A percentile compares a stretch with the other conserved stretches of the same genome.
These are phyloP conservation scores for Saturnispora gosingensis DNA, from an alignment of 805 yeast species.

Conservation along the genomic window DNA sequence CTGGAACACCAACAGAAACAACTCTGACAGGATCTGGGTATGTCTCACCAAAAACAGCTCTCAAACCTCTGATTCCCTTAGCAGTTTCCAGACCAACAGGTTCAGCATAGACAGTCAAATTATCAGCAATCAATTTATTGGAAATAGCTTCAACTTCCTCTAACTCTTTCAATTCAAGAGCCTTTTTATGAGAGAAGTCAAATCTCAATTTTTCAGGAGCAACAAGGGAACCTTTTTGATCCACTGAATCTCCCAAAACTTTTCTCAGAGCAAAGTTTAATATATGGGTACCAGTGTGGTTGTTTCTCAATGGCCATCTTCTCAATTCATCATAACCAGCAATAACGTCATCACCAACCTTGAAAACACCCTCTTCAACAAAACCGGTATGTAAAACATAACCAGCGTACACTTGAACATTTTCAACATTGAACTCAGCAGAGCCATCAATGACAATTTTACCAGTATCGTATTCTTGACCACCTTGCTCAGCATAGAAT, in stretches of 20 bases:
- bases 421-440: conserved; percentile 81
- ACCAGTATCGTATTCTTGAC: conserved; percentile 96
- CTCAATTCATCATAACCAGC: conserved; percentile 88
- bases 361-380: conserved; percentile 64
- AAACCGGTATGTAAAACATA: conserved; percentile 92
- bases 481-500: conserved; percentile 98
- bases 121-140: conserved; percentile 60
- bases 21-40: conserved; percentile 99
- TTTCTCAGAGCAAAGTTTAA: conserved; percentile 82
- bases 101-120: conserved; percentile 67
- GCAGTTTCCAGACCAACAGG: conserved; percentile 74
- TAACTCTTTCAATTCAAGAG: conserved; percentile 61
- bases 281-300: conserved; percentile 97
- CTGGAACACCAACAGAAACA: conserved; percentile 88
- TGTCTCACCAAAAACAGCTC: conserved; percentile 98
- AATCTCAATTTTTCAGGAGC: conserved; percentile 92
- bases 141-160: conserved; percentile 66
- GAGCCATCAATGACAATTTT: conserved; percentile 79
- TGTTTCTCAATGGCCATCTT: conserved; percentile 93
- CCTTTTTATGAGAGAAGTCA: conserved; percentile 92
- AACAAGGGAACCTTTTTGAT: conserved; percentile 95
- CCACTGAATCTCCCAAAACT: conserved; percentile 79
- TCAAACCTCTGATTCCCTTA: conserved; percentile 66
- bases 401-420: conserved; percentile 90
- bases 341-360: conserved; percentile 61